Percentiles rank a stretch among this genome's conserved stretches.
Conservation (phyloP, 345 rosid species). For the Nephelium lappaceum region DNA sequence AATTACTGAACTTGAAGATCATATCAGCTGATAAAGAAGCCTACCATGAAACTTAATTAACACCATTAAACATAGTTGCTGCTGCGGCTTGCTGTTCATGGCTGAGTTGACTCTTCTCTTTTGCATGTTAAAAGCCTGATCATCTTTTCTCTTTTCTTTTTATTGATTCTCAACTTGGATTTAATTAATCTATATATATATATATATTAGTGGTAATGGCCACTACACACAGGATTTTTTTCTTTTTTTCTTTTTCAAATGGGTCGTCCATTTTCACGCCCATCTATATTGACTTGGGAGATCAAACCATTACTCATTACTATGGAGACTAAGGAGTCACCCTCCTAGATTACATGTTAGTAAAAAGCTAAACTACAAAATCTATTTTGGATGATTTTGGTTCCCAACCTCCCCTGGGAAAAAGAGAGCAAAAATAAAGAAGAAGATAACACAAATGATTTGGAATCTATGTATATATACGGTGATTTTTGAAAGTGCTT, state of each 20-base stretch:
- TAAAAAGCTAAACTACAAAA: conserved; percentile 47
- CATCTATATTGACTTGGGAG: conserved; percentile 44
- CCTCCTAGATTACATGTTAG: conserved; percentile 44
- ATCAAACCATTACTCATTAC: conserved; percentile 46
- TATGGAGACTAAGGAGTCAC: conserved; percentile 32
- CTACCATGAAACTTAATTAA: background rate
- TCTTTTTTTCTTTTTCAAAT: conserved; percentile 11
- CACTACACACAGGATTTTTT: conserved; percentile 19
- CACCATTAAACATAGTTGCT: conserved; percentile 3
- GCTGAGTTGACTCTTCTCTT: background rate
- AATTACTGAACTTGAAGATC: background rate
- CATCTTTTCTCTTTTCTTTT: background rate
- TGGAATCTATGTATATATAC: background rate
- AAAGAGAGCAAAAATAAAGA: background rate
- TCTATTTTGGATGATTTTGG: conserved; percentile 45
- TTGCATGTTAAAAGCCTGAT: conserved; percentile 6
- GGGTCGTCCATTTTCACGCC: conserved; percentile 41
- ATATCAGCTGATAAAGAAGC: background rate
- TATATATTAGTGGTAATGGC: conserved; percentile 31
- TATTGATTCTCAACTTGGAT: conserved; percentile 2
- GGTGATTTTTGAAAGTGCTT: background rate
- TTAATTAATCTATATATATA: background rate
- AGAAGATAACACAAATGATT: background rate
- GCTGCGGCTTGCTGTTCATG: background rate
- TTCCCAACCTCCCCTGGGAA: conserved; percentile 33